Evolutionary conservation across 257 asterid species (phyloP), one percentile per base, ranked within the genome.

Genomic region (Capsicum pubescens): DNA sequence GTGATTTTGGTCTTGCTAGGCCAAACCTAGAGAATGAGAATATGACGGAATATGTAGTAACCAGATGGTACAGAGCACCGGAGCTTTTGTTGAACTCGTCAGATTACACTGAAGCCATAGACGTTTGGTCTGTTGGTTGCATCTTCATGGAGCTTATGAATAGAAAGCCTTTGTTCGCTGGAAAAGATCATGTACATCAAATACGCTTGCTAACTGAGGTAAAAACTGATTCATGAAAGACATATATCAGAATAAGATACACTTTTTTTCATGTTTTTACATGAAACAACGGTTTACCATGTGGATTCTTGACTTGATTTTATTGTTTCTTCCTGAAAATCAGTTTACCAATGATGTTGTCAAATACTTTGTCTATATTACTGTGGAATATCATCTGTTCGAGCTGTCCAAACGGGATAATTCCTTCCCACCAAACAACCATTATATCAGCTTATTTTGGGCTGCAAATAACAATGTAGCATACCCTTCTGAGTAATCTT

Each of bases 11-110:
- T 17, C 98, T 97, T 9, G 99, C 99, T 1, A 93, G 98, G n/a
- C 89, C 93, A 35, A 95, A 90, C 90, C 35, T 90, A 1, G 98
- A 97, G 66, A 95, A 91, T 46, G 98, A 93, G 64, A 88, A 87
- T 91, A 97, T 97, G 99, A 97, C 99, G 2, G 99, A 97, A 79
- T 97, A 97, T 76, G 99, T 97, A 26, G 99, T 97, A 71, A 97
- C 99, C n/a, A 87, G 99, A 82, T 95, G 99, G 99, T 97, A 97
- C 87, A 91, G 99, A 85, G 99, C 99, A 15, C 99, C 99, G 0
- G 99, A 97, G 89, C 86, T 97, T 84, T 85, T 97, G 82, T 85
- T 97, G 79, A 93, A 92, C 87, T 93, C 99, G 13, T 95, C 99
- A 0, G 99, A 95, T 42, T 97, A 95, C 84, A 93, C 93, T 12